Percentiles rank a stretch among this genome's conserved stretches.
Evolutionary conservation across 768 basidiomycete genomes (phyloP).

Genomic region (Xanthoconium purpureum): DNA sequence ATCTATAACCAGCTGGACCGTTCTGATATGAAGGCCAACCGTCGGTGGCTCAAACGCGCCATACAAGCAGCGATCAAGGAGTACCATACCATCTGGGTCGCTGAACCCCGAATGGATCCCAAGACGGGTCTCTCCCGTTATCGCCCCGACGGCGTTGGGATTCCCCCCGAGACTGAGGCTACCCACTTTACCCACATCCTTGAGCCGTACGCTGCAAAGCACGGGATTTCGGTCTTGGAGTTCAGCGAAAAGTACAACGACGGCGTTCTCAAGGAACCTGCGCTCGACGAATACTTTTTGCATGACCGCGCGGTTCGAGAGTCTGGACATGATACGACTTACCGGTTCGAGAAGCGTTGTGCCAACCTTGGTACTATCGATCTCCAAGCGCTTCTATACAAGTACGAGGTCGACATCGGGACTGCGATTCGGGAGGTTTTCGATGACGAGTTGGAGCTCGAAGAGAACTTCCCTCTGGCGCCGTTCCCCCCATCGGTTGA

Average conservation of each 20-base stretch:
- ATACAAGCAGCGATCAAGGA: conserved; percentile 99
- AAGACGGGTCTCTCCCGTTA: conserved; percentile 94
- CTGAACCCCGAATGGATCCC: conserved; percentile 89
- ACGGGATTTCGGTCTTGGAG: conserved; percentile 90
- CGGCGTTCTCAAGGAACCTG: conserved; percentile 77
- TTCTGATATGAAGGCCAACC: conserved; percentile 71
- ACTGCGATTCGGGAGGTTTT: conserved; percentile 95
- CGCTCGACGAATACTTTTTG: conserved; percentile 93
- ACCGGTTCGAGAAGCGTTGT: conserved; percentile 96
- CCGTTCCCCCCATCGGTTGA: conserved; percentile 86
- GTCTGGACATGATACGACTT: conserved; percentile 94
- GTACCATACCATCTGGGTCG: conserved; percentile 97
- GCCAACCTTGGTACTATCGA: conserved; percentile 97
- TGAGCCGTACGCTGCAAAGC: conserved; percentile 89
- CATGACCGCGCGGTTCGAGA: conserved; percentile 97
- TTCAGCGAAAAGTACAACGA: conserved; percentile 97
- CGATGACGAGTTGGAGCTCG: conserved; percentile 85
- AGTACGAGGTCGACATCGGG: conserved; percentile 98
- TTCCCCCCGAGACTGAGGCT: conserved; percentile 98
- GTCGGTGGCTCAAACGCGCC: conserved; percentile 89
- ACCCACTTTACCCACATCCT: conserved; percentile 97
- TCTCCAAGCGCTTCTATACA: conserved; percentile 92
- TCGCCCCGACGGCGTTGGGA: conserved; percentile 90
- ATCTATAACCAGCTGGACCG: conserved; percentile 96
- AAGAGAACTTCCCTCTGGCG: conserved; percentile 86